Percentiles rank a stretch among this genome's conserved stretches.
These are phyloP conservation scores for Globisporangium polare DNA, from an alignment of 352 stramenopile species.

Conservation along the genomic window DNA sequence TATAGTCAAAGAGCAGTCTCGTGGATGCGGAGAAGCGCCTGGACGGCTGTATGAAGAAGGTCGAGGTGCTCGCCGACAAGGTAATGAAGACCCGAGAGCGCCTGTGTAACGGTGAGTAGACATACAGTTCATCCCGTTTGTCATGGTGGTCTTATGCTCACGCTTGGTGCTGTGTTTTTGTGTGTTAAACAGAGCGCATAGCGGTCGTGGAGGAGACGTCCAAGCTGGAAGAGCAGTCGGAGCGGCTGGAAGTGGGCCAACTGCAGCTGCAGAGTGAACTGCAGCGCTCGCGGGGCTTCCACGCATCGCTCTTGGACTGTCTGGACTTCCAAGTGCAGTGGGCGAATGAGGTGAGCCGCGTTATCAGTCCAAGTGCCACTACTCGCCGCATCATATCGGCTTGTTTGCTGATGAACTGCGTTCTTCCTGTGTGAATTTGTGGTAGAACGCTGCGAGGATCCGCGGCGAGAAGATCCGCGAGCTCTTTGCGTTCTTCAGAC, in stretches of 20 bases:
- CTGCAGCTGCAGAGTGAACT: constrained; percentile 33
- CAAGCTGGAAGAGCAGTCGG: constrained; percentile 41
- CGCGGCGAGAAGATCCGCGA: constrained; percentile 67
- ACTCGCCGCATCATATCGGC: background rate
- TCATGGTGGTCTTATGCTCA: background rate
- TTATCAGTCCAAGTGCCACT: background rate
- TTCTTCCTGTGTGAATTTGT: background rate
- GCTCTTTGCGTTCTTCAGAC: constrained; percentile 60
- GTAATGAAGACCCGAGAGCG: constrained; percentile 70
- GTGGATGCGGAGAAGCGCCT: constrained; percentile 50
- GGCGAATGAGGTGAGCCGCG: constrained; percentile 37
- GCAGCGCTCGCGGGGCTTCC: constrained; percentile 29
- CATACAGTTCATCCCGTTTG: background rate
- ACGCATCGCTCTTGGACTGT: constrained; percentile 52
- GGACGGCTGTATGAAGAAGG: constrained; percentile 45
- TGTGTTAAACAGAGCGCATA: constrained; percentile 35
- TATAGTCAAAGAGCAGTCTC: constrained; percentile 43
- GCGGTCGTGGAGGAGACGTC: constrained; percentile 49
- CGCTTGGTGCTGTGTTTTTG: background rate
- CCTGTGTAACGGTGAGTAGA: constrained; percentile 46
- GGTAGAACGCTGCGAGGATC: constrained; percentile 57
- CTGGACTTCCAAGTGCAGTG: constrained; percentile 69
- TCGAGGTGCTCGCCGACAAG: constrained; percentile 51
- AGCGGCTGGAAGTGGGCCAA: constrained; percentile 38
- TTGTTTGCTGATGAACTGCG: background rate